Evolutionary conservation across 139 green algal genomes (phyloP).

Genomic region (Coelastrella sp.): DNA sequence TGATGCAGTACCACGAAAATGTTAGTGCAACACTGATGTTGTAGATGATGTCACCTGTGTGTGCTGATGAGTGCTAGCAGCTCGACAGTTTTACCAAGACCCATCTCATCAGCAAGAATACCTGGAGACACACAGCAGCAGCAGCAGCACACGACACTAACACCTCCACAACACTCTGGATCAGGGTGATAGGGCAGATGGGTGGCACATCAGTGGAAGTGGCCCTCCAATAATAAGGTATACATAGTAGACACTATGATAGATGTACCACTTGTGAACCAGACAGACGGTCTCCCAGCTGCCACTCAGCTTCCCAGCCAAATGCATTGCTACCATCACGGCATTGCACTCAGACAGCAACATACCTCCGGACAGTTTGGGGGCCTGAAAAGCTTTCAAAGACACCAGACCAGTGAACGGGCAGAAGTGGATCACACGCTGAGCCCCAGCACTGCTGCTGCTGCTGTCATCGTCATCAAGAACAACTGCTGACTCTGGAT

Average conservation of each 20-base stretch:
- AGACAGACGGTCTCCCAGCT: background rate
- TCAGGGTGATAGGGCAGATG: too few relatives aligned
- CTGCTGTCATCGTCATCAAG: background rate
- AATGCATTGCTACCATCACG: too few relatives aligned
- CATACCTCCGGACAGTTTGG: background rate
- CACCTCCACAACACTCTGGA: background rate
- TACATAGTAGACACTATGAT: background rate
- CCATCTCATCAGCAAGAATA: slow-evolving; percentile 78
- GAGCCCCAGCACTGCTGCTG: slow-evolving; percentile 49
- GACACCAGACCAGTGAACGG: background rate
- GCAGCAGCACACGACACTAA: slow-evolving; percentile 20
- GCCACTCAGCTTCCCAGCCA: too few relatives aligned
- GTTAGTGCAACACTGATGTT: too few relatives aligned
- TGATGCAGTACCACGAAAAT: too few relatives aligned
- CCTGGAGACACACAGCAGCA: slow-evolving; percentile 51
- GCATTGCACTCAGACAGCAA: background rate
- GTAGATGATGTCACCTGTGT: slow-evolving; percentile 48
- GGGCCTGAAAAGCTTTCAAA: background rate
- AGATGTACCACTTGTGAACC: background rate
- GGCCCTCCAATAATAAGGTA: background rate
- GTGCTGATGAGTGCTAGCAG: slow-evolving; percentile 85
- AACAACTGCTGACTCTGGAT: background rate
- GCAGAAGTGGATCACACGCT: background rate
- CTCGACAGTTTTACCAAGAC: slow-evolving; percentile 96
- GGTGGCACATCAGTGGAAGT: background rate